phyloP scores from a whole-genome alignment of 139 green algal genomes.

The Closterium sp. region DNA sequence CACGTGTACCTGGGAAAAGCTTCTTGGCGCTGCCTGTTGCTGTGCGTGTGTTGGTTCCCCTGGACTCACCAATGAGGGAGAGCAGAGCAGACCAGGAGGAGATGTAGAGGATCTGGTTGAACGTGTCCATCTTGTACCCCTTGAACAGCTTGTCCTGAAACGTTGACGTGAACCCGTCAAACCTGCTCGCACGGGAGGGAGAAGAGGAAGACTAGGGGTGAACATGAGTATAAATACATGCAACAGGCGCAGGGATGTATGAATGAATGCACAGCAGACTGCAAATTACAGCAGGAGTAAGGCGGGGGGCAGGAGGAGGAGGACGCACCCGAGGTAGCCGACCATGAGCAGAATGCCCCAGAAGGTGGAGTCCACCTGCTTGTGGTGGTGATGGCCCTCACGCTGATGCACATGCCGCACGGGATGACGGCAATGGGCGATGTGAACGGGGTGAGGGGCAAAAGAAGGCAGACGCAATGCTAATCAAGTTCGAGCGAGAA shows the following conservation, averaged over 20 bases:
- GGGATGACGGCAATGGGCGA: too few relatives aligned
- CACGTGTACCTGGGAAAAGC: too few relatives aligned
- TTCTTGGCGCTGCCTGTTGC: too few relatives aligned
- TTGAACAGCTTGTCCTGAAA: constrained; percentile 95
- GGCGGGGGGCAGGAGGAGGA: neutral
- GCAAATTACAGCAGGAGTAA: neutral
- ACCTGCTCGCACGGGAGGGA: constrained; percentile 32
- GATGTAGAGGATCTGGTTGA: constrained; percentile 80
- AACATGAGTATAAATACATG: too few relatives aligned
- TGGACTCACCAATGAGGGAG: constrained; percentile 37
- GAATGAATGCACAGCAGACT: neutral
- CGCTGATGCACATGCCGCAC: too few relatives aligned
- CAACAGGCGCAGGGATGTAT: too few relatives aligned
- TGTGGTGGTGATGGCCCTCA: neutral
- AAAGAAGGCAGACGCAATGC: too few relatives aligned
- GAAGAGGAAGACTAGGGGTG: too few relatives aligned
- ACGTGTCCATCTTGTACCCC: constrained; percentile 90
- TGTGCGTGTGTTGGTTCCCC: neutral
- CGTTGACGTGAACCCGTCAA: constrained; percentile 97
- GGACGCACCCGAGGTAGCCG: constrained; percentile 87
- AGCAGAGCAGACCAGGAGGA: constrained; percentile 63
- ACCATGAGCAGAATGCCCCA: constrained; percentile 88
- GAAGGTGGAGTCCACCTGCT: constrained; percentile 37
- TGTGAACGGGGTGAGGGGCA: too few relatives aligned
- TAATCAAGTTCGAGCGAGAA: too few relatives aligned